Evolutionary conservation across 192 early-diverging fungal species (phyloP), one percentile per base, ranked within the genome.

Genomic region (Spizellomyces punctatus): DNA sequence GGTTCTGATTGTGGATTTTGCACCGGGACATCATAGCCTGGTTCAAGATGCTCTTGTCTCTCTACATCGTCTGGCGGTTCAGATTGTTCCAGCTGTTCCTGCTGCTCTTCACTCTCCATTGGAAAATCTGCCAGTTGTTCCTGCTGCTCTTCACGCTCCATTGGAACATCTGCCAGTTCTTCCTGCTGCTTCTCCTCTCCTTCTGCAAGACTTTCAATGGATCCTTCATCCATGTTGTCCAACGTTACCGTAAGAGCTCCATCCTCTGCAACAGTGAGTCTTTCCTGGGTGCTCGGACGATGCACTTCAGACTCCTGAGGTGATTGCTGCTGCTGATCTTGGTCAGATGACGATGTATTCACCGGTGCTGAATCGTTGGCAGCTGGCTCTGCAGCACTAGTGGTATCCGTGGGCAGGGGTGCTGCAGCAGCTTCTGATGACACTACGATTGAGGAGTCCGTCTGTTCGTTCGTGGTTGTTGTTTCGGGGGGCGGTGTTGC

Each of bases 171-270:
- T 16, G 57, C 57, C 9, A 41, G 22, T 58, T 41, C 42, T 8
- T 10, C 61, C 46, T 63, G 19, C 8, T 27, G 42, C 8, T 63
- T 46, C 19, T 22, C 8, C 61, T 46, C 64, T 12, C 6, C 49
- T 22, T 47, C 10, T 2, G 7, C 44, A 3, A 62, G 52, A 12
- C 16, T 64, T 27, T 46, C 54, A 12, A 65, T 46, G 1, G 69
- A 64, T 10, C 56, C 63, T n/a, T 63, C 76, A 27, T 79, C 61
- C 19, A 54, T 64, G 14, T 73, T 57, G 72, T 57, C 21, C 10
- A 73, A 19, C 0, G 56, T 41, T 16, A 73, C 65, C 5, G 57
- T 50, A 42, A 78, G 43, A 41, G 52, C 55, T 64, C 63, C 69
- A 19, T 79, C 62, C 44, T 36, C 46, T 12, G 16, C 67, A 78